Evolutionary conservation across 768 basidiomycete species (phyloP), one percentile per base, ranked within the genome.

Genomic region (Agrocybe praecox): DNA sequence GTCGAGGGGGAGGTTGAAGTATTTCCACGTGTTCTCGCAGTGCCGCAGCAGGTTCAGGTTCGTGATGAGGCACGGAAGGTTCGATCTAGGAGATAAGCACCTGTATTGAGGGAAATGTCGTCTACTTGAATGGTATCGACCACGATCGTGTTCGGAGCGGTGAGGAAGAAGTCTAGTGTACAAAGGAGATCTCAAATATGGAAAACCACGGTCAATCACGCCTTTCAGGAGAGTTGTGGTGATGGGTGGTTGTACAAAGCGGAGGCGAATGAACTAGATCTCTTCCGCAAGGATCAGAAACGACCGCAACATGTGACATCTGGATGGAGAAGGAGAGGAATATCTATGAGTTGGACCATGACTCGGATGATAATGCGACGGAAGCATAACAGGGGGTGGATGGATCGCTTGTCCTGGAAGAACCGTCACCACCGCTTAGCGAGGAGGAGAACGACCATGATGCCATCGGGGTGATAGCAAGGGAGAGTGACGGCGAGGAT

Each of bases 1-100:
- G 71, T 42, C 73, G 74, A 36, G 70, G 67, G 36, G 57, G 69
- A 22, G 60, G 60, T 6, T 49, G 59, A 34, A 23, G 45, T 45
- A 49, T 29, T n/a, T 44, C 47, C 5, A 49, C 17, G 18, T 56
- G 63, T 23, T 52, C 51, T 7, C 40, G 33, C 7, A 34, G 33
- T 34, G 52, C 48, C 34, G 51, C 15, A 34, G 33, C 33, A 8
- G n/a, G n/a, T n/a, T n/a, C 19, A 12, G 23, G 21, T 32, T 29
- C 51, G 5, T 15, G 51, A 40, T 10, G 54, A 21, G 40, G 51
- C 15, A 49, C 34, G 8, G 50, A 19, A 15, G 51, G 47, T 2
- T 43, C 15, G 46, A 24, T 33, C 52, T 53, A 17, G 57, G 47
- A 7, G 51, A 53, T 14, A 29, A 46, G 22, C 46, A 33, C 22